A percentile compares a stretch with the other conserved stretches of the same genome.
These are phyloP conservation scores for Prototheca wickerhamii DNA, from an alignment of 163 green algal genomes.

Conservation along the genomic window DNA sequence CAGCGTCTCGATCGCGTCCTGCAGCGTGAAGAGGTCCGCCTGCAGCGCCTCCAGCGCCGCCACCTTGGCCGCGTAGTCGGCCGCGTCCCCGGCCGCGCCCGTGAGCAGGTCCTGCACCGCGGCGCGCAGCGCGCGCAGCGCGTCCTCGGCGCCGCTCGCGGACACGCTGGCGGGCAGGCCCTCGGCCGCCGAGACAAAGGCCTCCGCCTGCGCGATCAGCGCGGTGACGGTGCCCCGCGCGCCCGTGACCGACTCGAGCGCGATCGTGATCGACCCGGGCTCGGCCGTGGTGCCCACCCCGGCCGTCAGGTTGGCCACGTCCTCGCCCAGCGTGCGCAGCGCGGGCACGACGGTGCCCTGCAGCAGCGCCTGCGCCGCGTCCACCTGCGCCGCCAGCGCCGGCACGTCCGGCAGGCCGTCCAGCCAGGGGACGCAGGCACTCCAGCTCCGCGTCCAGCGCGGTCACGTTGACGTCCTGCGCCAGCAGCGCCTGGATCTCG, in stretches of 20 bases:
- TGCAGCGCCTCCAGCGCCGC: not conserved
- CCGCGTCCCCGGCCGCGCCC: not conserved
- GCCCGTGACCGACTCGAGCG: not conserved
- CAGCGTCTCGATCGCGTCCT: not conserved
- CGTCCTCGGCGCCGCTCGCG: not conserved
- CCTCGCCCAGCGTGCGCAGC: not conserved
- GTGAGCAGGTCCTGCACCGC: not conserved
- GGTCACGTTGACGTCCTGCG: conserved; percentile 19
- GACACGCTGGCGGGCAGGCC: not conserved
- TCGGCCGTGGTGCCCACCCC: not conserved
- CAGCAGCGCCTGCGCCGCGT: not conserved
- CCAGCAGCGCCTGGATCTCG: conserved; percentile 11
- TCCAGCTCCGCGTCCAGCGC: conserved; percentile 1
- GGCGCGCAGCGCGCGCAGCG: not conserved
- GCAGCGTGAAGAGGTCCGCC: not conserved
- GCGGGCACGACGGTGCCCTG: not conserved
- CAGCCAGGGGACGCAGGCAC: conserved; percentile 13
- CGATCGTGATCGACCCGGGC: not conserved
- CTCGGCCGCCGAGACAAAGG: not conserved
- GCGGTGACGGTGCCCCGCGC: not conserved
- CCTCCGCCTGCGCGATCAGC: not conserved
- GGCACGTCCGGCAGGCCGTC: conserved; percentile 8
- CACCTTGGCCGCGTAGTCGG: not conserved
- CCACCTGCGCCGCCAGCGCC: not conserved
- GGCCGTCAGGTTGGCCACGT: not conserved